Conservation (phyloP, 208 protist species). For the Acanthamoeba healyi region DNA sequence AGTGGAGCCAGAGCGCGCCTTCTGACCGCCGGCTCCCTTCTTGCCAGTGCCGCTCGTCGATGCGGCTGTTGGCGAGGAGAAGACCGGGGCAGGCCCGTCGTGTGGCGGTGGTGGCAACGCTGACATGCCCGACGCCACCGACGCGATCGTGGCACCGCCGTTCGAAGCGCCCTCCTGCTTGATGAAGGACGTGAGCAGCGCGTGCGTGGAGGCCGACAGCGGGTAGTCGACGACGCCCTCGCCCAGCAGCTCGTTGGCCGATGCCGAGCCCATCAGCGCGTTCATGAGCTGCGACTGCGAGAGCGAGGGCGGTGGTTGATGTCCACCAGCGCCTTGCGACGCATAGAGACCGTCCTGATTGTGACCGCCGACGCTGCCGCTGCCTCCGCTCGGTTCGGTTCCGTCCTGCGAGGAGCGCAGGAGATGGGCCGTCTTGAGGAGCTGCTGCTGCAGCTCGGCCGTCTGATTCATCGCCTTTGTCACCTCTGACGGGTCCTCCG, state of each 20-base stretch:
- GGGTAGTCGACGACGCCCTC: neutral
- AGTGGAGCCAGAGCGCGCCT: neutral
- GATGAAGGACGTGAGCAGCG: constrained; percentile 3
- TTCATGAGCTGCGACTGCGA: constrained; percentile 38
- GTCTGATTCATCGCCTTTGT: constrained; percentile 42
- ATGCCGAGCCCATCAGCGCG: neutral
- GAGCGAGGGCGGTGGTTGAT: neutral
- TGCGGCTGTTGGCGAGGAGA: neutral
- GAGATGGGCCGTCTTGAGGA: constrained; percentile 47
- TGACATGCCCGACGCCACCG: neutral
- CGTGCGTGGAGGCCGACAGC: constrained; percentile 1
- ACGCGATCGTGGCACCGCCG: neutral
- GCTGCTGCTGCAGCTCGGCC: constrained; percentile 48
- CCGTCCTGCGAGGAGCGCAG: constrained; percentile 63
- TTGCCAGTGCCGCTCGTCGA: neutral
- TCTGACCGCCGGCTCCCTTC: neutral
- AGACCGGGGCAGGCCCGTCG: neutral
- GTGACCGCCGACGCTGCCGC: too few relatives aligned
- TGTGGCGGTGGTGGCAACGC: neutral
- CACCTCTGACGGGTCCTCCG: constrained; percentile 12
- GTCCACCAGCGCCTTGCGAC: neutral
- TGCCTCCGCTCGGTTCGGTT: neutral
- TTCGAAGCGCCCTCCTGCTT: neutral
- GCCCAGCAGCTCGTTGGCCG: constrained; percentile 26
- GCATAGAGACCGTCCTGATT: neutral